Evolutionary conservation across 2,329 filamentous ascomycete genomes (phyloP), one percentile per base, ranked within the genome.

Genomic region (Calonectria fujianensis): DNA sequence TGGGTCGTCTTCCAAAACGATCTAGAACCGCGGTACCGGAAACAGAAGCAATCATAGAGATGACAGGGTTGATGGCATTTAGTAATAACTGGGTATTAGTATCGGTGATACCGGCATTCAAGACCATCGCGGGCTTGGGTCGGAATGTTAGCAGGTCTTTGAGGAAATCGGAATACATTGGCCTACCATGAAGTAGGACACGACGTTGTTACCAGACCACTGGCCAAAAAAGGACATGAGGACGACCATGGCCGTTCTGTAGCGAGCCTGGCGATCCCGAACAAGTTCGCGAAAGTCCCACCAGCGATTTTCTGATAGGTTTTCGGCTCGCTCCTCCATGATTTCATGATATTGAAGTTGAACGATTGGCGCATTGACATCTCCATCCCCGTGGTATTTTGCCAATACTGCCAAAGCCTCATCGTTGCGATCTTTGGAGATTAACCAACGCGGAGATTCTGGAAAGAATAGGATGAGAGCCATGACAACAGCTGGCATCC

Each of bases 1-100:
- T 84, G 27, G 86, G 87, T 11, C 90, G 88, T 41, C 90, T 88
- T 37, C 90, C 88, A 35, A 90, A 77, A 39, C 80, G 82, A 74
- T 90, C 89, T 29, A 90, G 87, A 2, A 90, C 79, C 20, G 84
- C 80, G 18, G 89, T 88, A 35, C 90, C 90, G 24, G 87, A 75
- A 48, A 89, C 84, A 63, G 88, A 88, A 75, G 86, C 88, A 69
- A 86, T 78, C 79, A 90, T 87, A 76, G 88, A 87, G 78, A 88
- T 85, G 70, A 86, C 87, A 29, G 85, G 85, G 82, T 89, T 88
- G 79, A 89, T 88, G 39, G 90, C 85, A n/a, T 86, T 89, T 74
- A 91, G 85, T 77, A 90, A 87, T 63, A 87, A 84, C 77, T 89
- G 85, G 20, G 77, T 75, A 51, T 80, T 76, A 10, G 66, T 27